A percentile compares a stretch with the other conserved stretches of the same genome.
Evolutionary conservation across 1,284 basidiomycete genomes (phyloP).

Genomic region (Malassezia equina): DNA sequence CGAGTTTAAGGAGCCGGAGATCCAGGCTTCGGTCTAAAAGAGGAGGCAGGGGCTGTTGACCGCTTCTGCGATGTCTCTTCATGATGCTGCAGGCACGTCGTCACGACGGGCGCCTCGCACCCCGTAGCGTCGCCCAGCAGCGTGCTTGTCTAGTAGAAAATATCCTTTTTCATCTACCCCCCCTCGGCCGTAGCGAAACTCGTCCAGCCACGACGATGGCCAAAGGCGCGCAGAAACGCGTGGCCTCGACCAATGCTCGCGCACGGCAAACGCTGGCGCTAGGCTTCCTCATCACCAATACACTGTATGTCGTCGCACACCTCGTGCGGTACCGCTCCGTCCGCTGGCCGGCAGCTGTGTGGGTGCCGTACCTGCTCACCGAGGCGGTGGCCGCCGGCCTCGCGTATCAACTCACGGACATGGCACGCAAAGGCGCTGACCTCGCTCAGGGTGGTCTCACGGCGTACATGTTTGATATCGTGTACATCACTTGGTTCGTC

Average conservation of each 20-base stretch:
- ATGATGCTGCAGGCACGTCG: constrained; percentile 4
- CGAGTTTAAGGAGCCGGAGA: constrained; percentile 85
- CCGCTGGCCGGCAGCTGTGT: constrained; percentile 17
- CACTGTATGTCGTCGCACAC: constrained; percentile 28
- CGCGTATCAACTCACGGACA: constrained; percentile 35
- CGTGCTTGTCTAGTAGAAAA: constrained; percentile 6
- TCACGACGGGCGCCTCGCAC: not conserved
- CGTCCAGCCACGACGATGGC: constrained; percentile 3
- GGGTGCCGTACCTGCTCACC: constrained; percentile 31
- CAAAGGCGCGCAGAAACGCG: constrained; percentile 27
- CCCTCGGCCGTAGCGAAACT: not conserved
- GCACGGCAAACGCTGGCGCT: constrained; percentile 27
- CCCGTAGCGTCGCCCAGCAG: not conserved
- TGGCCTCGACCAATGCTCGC: constrained; percentile 31
- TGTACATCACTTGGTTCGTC: constrained; percentile 49
- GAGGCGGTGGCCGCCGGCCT: constrained; percentile 38
- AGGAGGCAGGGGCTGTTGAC: not conserved
- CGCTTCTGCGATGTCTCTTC: constrained; percentile 6
- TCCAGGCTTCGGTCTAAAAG: constrained; percentile 60
- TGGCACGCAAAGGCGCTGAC: constrained; percentile 44
- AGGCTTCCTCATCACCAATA: constrained; percentile 39
- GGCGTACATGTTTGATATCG: constrained; percentile 48
- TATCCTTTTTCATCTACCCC: not conserved
- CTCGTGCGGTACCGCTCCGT: constrained; percentile 16
- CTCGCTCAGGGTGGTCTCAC: constrained; percentile 43